Percentiles rank a stretch among this genome's conserved stretches.
Evolutionary conservation across 768 basidiomycete genomes (phyloP).

Genomic region (Omphalotus guepiniiformis): DNA sequence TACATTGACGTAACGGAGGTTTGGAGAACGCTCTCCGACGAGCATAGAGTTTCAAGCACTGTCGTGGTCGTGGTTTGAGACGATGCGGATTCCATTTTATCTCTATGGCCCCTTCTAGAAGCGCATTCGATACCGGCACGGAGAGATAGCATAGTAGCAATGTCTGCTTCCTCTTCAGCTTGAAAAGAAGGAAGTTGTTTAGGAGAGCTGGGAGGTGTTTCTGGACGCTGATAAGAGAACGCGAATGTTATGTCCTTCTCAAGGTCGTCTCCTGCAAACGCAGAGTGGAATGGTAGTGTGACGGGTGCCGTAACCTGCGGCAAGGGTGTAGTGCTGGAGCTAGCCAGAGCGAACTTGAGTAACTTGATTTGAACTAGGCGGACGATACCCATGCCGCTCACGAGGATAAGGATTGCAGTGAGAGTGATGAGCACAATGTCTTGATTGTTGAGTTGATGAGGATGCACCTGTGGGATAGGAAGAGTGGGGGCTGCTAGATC

Average conservation of each 20-base stretch:
- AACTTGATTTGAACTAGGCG: background rate
- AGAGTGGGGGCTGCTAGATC: background rate
- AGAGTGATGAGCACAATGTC: slow-evolving; percentile 1
- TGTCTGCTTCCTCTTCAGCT: slow-evolving; percentile 12
- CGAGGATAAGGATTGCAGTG: slow-evolving; percentile 2
- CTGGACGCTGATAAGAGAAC: slow-evolving; percentile 2
- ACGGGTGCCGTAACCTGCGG: background rate
- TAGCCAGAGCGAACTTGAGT: slow-evolving; percentile 1
- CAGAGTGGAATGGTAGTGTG: background rate
- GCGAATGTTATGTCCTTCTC: slow-evolving; percentile 4
- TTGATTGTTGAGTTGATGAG: slow-evolving; percentile 3
- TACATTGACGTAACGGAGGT: slow-evolving; percentile 21
- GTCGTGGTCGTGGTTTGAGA: slow-evolving; percentile 23
- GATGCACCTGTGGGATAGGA: background rate
- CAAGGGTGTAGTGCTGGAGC: background rate
- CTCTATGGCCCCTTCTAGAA: slow-evolving; percentile 19
- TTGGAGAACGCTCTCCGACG: background rate
- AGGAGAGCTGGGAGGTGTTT: background rate
- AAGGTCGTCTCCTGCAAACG: background rate
- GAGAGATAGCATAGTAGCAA: slow-evolving; percentile 21
- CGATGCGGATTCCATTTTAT: slow-evolving; percentile 28
- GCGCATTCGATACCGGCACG: slow-evolving; percentile 21
- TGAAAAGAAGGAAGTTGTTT: background rate
- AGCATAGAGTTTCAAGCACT: slow-evolving; percentile 9
- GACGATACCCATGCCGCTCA: slow-evolving; percentile 1